Conservation (phyloP, 441 rosid genomes). For the Gossypium laxum region DNA sequence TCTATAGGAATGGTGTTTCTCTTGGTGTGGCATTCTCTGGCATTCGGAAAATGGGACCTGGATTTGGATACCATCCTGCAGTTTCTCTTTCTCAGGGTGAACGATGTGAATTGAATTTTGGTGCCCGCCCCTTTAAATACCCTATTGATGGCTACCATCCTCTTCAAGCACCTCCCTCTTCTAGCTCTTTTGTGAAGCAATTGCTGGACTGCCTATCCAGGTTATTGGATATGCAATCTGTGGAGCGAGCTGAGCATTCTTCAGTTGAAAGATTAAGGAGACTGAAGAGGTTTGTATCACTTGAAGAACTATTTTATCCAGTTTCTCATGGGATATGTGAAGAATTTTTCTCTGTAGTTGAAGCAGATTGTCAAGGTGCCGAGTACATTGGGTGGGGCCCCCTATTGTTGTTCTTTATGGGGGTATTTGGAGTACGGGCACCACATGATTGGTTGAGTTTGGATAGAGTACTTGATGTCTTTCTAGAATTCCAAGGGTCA, state of each 20-base stretch:
- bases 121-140: conserved; percentile 68
- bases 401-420: conserved; percentile 68
- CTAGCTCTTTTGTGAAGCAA: conserved; percentile 34
- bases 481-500: conserved; percentile 59
- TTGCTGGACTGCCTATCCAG: conserved; percentile 66
- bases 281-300: conserved; percentile 62
- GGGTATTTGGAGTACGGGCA: conserved; percentile 53
- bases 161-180: conserved; percentile 56
- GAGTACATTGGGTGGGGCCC: conserved; percentile 78
- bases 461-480: conserved; percentile 59
- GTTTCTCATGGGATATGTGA: conserved; percentile 61
- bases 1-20: conserved; percentile 70
- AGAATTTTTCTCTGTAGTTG: conserved; percentile 55
- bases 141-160: conserved; percentile 62
- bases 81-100: conserved; percentile 90
- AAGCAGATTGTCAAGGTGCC: conserved; percentile 39
- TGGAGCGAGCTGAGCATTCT: conserved; percentile 49
- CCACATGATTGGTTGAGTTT: conserved; percentile 69
- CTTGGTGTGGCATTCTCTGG: conserved; percentile 85
- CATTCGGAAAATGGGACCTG: conserved; percentile 70
- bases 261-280: conserved; percentile 52
- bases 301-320: conserved; percentile 67
- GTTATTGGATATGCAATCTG: conserved; percentile 43
- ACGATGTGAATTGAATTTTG: conserved; percentile 77
- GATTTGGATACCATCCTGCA: conserved; percentile 85